A percentile compares a stretch with the other conserved stretches of the same genome.
Evolutionary conservation across 495 filamentous ascomycete genomes (phyloP).

Genomic region (Penicillium cinerascens): DNA sequence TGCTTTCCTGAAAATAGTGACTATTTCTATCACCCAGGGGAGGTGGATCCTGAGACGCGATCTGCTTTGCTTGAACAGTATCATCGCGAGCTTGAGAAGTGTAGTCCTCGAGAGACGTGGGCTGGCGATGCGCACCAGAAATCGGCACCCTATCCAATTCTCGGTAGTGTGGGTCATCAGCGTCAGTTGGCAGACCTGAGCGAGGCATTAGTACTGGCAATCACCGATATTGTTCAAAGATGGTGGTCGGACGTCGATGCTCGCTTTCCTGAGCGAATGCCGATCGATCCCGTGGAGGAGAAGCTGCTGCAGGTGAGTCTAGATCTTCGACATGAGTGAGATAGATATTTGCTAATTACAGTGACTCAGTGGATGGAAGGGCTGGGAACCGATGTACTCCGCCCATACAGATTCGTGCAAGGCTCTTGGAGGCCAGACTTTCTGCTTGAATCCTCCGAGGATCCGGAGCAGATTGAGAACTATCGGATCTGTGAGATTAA

Average conservation of each 20-base stretch:
- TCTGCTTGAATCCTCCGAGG: conserved; percentile 24
- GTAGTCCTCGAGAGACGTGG: conserved; percentile 3
- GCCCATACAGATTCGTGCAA: not conserved
- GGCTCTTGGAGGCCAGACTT: conserved; percentile 43
- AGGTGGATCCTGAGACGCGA: not conserved
- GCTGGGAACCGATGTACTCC: too few relatives aligned
- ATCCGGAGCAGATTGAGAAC: conserved; percentile 9
- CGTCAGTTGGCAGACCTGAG: conserved; percentile 20
- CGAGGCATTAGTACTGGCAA: conserved; percentile 26
- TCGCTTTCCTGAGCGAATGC: conserved; percentile 36
- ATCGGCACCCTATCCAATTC: conserved; percentile 15
- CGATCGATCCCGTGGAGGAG: conserved; percentile 34
- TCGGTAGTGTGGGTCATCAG: conserved; percentile 10
- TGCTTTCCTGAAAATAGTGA: not conserved
- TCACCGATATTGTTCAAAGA: conserved; percentile 37
- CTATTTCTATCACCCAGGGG: not conserved
- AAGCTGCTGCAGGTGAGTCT: conserved; percentile 19
- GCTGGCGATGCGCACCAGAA: not conserved
- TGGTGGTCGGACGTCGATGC: conserved; percentile 40
- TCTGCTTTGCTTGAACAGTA: not conserved
- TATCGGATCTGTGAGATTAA: conserved; percentile 46
- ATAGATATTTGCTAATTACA: too few relatives aligned
- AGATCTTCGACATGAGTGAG: too few relatives aligned
- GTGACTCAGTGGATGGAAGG: too few relatives aligned
- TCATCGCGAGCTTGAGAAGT: not conserved